Evolutionary conservation across 129 eudicot genomes (phyloP).

Genomic region (Escallonia rubra): DNA sequence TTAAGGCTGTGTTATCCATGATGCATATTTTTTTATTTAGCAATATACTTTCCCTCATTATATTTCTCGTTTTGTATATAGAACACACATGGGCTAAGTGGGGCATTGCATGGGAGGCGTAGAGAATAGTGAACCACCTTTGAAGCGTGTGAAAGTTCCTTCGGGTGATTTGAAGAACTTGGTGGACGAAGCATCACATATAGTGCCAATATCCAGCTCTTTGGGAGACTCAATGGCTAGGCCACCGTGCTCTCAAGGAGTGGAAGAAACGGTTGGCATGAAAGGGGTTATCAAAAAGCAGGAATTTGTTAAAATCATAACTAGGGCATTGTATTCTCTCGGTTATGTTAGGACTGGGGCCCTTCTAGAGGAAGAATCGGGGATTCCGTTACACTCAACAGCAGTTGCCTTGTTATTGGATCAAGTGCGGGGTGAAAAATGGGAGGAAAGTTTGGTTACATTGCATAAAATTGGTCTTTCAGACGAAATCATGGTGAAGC

Average conservation of each 20-base stretch:
- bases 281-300: constrained; percentile 30
- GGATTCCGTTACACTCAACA: constrained; percentile 22
- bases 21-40: no score
- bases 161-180: constrained; percentile 3
- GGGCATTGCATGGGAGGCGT: constrained; percentile 35
- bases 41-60: background rate
- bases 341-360: constrained; percentile 28
- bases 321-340: constrained; percentile 27
- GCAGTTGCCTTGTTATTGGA: constrained; percentile 20
- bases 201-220: constrained; percentile 12
- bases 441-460: constrained; percentile 28
- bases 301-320: constrained; percentile 24
- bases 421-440: constrained; percentile 23
- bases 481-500: constrained; percentile 16
- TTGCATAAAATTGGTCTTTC: constrained; percentile 26
- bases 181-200: constrained; percentile 4
- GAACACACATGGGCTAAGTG: constrained; percentile 32
- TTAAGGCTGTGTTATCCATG: no score
- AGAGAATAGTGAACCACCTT: constrained; percentile 33
- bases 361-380: constrained; percentile 31
- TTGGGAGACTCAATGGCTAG: constrained; percentile 25
- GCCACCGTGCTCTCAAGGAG: constrained; percentile 19
- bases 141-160: constrained; percentile 31
- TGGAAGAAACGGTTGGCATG: constrained; percentile 20
- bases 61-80: background rate